Evolutionary conservation across 257 asterid genomes (phyloP).

Genomic region (Fraxinus quadrangulata): DNA sequence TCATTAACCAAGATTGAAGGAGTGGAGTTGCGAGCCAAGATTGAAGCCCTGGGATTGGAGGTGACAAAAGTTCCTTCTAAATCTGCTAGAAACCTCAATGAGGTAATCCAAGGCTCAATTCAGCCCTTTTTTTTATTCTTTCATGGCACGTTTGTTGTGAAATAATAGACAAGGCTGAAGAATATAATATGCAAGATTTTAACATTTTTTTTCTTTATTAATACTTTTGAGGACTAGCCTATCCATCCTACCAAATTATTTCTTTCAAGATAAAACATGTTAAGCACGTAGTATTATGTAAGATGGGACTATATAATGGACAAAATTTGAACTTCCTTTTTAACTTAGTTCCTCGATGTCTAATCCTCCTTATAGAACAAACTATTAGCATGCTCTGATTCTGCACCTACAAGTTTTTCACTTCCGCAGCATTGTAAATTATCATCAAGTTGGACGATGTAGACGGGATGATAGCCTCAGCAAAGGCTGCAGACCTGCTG

Average conservation of each 20-base stretch:
- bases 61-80: conserved; percentile 75
- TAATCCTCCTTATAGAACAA: too few species aligned
- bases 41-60: conserved; percentile 76
- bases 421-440: conserved; percentile 19
- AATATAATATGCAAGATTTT: too few species aligned
- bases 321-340: neutral
- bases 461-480: conserved; percentile 78
- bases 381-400: too few species aligned
- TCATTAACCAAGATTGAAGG: conserved; percentile 64
- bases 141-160: neutral
- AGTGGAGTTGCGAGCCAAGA: conserved; percentile 90
- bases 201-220: neutral
- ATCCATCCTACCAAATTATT: neutral
- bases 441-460: conserved; percentile 74
- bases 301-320: neutral
- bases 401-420: too few species aligned
- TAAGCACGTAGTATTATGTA: neutral
- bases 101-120: conserved; percentile 44
- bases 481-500: conserved; percentile 74
- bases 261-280: neutral
- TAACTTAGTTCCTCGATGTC: too few species aligned
- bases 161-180: neutral
- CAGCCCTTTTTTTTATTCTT: neutral
- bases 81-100: conserved; percentile 72
- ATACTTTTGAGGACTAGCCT: neutral